Evolutionary conservation across 345 rosid species (phyloP), one percentile per base, ranked within the genome.

Genomic region (Salix dunnii): DNA sequence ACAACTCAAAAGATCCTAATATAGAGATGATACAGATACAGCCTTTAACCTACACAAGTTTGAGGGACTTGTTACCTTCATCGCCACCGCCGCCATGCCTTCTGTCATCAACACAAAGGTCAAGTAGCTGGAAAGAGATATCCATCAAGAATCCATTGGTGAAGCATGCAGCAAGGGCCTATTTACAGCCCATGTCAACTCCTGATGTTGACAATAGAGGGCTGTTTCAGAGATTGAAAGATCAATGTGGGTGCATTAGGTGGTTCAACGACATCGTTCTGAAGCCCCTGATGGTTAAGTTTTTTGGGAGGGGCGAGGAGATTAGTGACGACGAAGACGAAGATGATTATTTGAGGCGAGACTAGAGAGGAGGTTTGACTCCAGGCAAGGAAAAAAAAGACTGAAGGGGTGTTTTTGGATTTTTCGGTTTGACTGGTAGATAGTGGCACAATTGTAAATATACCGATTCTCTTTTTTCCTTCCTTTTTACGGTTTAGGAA

Each of bases 151-250:
- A 88, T 40, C 89, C 86, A 18, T 86, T 88, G 6, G 90, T 90
- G 28, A 90, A 88, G 84, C 90, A 86, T 4, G 94, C 92, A 2
- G 91, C 91, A 49, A 53, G 81, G 83, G 88, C 94, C 48, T 88
- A 90, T 78, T 77, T 90, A 75, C 91, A 85, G 85, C 91, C 94
- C 58, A 85, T 85, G 89, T 81, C 85, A 49, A 80, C 70, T 35
- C 82, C 87, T 1, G 87, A 72, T 66, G 72, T 67, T 10, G 85
- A 79, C 12, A 82, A 76, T 11, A 76, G 62, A 66, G 87, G 85
- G n/a, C 11, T 84, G 36, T 78, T 85, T 2, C 80, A 81, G 61
- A 76, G 67, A 60, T 10, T 85, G 21, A 76, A 21, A 65, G 86
- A 82, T 8, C 68, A 76, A 75, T 82, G 88, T 64, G 85, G 83